These are phyloP conservation scores for Flaveria trinervia DNA, from an alignment of 129 eudicot species.

Conservation along the genomic window DNA sequence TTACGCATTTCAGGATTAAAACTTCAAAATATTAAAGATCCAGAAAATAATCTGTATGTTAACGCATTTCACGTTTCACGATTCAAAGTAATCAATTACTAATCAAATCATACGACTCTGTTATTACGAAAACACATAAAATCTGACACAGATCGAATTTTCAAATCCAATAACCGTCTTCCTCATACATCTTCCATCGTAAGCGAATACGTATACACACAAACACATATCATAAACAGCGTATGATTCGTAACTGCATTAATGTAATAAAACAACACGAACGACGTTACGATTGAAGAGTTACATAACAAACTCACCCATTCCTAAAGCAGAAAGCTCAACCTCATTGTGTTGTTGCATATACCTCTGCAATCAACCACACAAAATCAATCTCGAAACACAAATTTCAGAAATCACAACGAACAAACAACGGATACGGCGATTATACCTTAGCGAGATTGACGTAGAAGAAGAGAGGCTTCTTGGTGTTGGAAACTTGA, in stretches of 20 bases:
- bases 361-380: constrained; percentile 59
- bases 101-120: not conserved
- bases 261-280: constrained; percentile 1
- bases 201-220: not conserved
- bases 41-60: not conserved
- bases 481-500: constrained; percentile 82
- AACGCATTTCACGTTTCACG: not conserved
- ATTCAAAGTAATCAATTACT: constrained; percentile 8
- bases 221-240: not conserved
- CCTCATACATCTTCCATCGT: not conserved
- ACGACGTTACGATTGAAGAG: constrained; percentile 2
- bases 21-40: not conserved
- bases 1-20: not conserved
- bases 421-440: not conserved
- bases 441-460: constrained; percentile 74
- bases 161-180: not conserved
- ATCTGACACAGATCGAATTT: not conserved
- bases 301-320: constrained; percentile 51
- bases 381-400: constrained; percentile 8
- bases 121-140: not conserved
- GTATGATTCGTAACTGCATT: not conserved
- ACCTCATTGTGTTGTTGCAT: constrained; percentile 87
- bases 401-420: not conserved
- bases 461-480: constrained; percentile 86
- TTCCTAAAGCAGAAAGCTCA: constrained; percentile 85